Conservation (phyloP, 73 alveolate species). For the Paramecium primaurelia region DNA sequence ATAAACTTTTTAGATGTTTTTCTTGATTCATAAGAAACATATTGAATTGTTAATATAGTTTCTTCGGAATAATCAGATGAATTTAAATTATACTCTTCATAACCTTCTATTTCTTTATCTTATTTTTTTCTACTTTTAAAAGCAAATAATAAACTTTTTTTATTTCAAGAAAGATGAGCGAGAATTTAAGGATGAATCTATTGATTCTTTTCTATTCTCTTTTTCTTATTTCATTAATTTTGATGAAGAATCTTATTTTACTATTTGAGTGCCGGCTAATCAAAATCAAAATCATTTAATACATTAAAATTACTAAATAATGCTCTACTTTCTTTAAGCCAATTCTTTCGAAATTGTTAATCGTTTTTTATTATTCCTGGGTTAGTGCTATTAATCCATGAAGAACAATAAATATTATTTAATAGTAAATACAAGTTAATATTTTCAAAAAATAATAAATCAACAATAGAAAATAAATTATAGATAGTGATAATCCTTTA, state of each 20-base stretch:
- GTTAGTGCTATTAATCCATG: background rate
- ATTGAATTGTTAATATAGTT: background rate
- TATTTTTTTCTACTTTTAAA: background rate
- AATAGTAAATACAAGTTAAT: background rate
- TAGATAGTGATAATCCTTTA: background rate
- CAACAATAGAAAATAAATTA: background rate
- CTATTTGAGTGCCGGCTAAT: background rate
- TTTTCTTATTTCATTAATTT: background rate
- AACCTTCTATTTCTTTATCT: background rate
- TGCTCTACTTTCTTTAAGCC: background rate
- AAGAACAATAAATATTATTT: background rate
- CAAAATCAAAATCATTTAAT: background rate
- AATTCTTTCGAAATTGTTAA: background rate
- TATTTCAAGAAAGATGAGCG: background rate
- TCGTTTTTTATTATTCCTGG: background rate
- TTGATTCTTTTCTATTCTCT: background rate
- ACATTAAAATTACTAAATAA: background rate
- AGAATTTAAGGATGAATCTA: background rate
- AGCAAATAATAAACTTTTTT: background rate
- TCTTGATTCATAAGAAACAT: background rate
- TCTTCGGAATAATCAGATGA: slow-evolving; percentile 12
- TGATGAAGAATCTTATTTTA: background rate
- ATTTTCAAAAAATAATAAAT: background rate
- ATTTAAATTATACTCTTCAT: background rate
- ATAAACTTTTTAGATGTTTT: background rate